A percentile compares a stretch with the other conserved stretches of the same genome.
Conservation (phyloP, 2,329 filamentous ascomycete species). For the Venturia oleaginea region DNA sequence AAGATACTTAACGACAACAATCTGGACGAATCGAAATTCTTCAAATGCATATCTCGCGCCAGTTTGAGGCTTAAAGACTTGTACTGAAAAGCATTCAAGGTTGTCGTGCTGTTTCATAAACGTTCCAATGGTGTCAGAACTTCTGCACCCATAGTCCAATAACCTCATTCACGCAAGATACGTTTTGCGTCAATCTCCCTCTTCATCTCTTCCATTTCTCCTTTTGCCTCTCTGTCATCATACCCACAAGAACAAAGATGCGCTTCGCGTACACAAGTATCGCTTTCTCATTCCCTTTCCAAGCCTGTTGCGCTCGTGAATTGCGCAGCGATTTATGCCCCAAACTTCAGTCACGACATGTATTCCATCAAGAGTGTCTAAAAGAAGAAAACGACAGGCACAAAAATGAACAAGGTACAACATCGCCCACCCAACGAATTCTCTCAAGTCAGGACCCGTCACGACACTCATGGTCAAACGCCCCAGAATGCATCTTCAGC, state of each 20-base stretch:
- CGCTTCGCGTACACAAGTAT: neutral
- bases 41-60: too few species aligned
- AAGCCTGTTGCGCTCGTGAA: neutral
- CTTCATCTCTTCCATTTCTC: neutral
- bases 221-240: neutral
- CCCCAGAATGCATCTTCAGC: conserved; percentile 2
- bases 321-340: neutral
- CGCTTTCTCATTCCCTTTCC: neutral
- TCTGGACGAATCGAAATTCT: too few species aligned
- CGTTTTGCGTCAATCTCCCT: neutral
- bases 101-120: neutral
- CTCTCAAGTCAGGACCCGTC: neutral
- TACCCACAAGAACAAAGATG: neutral
- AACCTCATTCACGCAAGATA: neutral
- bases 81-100: neutral
- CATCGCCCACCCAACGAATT: neutral
- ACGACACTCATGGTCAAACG: conserved; percentile 4
- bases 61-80: neutral
- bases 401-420: neutral
- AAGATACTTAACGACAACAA: too few species aligned
- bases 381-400: neutral
- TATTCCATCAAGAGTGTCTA: neutral
- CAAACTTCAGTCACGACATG: neutral
- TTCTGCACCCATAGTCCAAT: neutral
- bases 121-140: conserved; percentile 4